Evolutionary conservation across 495 filamentous ascomycete genomes (phyloP).

Genomic region (Clohesyomyces aquaticus): DNA sequence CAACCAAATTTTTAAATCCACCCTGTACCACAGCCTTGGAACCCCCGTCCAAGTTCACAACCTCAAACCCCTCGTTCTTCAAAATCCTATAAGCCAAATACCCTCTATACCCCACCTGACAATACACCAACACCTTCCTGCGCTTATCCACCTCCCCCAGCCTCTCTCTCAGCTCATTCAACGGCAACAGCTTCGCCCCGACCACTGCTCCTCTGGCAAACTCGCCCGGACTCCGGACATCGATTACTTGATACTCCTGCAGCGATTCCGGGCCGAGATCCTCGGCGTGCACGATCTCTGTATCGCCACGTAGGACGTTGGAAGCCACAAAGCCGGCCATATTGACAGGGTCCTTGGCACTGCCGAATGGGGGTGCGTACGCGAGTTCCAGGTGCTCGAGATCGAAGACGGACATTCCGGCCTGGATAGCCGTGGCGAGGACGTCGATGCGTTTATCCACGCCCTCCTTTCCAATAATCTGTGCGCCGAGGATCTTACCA

Average conservation of each 20-base stretch:
- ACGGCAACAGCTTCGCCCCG: slow-evolving; percentile 35
- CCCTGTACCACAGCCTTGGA: slow-evolving; percentile 30
- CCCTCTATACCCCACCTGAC: slow-evolving; percentile 37
- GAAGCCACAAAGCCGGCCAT: slow-evolving; percentile 44
- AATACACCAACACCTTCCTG: slow-evolving; percentile 31
- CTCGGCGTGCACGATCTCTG: slow-evolving; percentile 41
- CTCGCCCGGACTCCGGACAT: slow-evolving; percentile 41
- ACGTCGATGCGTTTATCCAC: slow-evolving; percentile 47
- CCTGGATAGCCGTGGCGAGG: slow-evolving; percentile 43
- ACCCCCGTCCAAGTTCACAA: slow-evolving; percentile 45
- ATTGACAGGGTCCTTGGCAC: slow-evolving; percentile 47
- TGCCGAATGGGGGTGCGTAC: slow-evolving; percentile 46
- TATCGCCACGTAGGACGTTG: slow-evolving; percentile 44
- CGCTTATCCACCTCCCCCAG: slow-evolving; percentile 33
- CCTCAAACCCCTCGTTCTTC: slow-evolving; percentile 44
- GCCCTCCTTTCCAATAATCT: slow-evolving; percentile 36
- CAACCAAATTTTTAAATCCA: neutral
- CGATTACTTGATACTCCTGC: slow-evolving; percentile 32
- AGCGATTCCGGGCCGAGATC: slow-evolving; percentile 31
- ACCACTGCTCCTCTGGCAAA: slow-evolving; percentile 37
- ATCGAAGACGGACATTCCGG: slow-evolving; percentile 43
- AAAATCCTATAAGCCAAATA: slow-evolving; percentile 45
- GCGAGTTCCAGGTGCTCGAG: slow-evolving; percentile 46
- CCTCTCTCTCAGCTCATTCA: slow-evolving; percentile 37
- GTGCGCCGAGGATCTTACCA: slow-evolving; percentile 42